Evolutionary conservation across 2,329 filamentous ascomycete species (phyloP).

Genomic region (Chaetoscypha palmicola): DNA sequence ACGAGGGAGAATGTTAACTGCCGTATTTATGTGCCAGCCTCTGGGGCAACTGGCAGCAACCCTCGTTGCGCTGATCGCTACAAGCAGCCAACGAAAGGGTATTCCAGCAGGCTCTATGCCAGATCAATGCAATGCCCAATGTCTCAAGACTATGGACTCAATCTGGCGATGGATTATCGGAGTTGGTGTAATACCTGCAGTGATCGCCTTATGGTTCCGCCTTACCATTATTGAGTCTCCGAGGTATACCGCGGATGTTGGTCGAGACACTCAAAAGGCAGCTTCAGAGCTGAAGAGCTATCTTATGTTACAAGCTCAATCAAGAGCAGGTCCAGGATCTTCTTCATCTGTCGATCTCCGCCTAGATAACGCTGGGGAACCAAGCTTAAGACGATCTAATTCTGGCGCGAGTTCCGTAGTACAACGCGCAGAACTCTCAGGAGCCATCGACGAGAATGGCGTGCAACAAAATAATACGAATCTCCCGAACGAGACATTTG

Average conservation of each 20-base stretch:
- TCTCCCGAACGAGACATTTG: background rate
- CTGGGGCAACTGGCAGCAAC: conserved; percentile 60
- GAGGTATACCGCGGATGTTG: conserved; percentile 43
- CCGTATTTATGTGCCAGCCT: conserved; percentile 64
- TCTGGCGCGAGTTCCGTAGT: background rate
- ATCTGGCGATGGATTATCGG: conserved; percentile 77
- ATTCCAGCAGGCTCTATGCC: conserved; percentile 7
- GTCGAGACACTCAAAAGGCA: conserved; percentile 17
- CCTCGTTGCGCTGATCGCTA: conserved; percentile 59
- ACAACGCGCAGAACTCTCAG: background rate
- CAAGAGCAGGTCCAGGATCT: conserved; percentile 3
- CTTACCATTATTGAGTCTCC: conserved; percentile 79
- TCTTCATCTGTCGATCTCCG: conserved; percentile 2
- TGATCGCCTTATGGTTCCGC: conserved; percentile 71
- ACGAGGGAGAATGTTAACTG: conserved; percentile 60
- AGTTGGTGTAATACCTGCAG: conserved; percentile 70
- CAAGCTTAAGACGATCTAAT: background rate
- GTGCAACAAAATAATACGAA: background rate
- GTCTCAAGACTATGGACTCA: conserved; percentile 63
- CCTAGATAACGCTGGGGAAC: background rate
- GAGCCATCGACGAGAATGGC: background rate
- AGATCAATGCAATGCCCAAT: conserved; percentile 44
- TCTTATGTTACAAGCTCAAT: conserved; percentile 9
- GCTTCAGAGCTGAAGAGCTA: conserved; percentile 19
- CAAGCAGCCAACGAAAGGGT: conserved; percentile 40